These are phyloP conservation scores for Hyaloscypha finlandica DNA, from an alignment of 495 filamentous ascomycete species.

Conservation along the genomic window DNA sequence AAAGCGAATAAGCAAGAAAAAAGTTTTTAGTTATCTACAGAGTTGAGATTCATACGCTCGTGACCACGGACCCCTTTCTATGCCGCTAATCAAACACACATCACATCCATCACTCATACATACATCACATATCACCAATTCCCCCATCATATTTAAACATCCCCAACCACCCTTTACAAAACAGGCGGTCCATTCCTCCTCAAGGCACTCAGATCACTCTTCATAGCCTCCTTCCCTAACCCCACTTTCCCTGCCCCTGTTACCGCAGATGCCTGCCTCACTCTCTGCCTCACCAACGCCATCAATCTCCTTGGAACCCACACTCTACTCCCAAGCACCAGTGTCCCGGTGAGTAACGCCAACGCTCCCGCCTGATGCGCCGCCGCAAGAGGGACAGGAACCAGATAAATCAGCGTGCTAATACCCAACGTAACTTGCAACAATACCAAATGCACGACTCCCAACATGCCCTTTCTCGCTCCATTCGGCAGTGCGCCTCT, in stretches of 20 bases:
- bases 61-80: neutral
- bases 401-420: slow-evolving; percentile 86
- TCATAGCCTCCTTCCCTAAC: slow-evolving; percentile 8
- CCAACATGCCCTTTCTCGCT: slow-evolving; percentile 70
- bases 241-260: neutral
- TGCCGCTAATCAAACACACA: slow-evolving; percentile 2
- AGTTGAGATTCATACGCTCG: slow-evolving; percentile 13
- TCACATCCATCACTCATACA: neutral
- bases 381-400: slow-evolving; percentile 84
- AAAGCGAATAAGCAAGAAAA: neutral
- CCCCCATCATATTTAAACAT: neutral
- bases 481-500: slow-evolving; percentile 62
- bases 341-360: slow-evolving; percentile 77
- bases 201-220: slow-evolving; percentile 13
- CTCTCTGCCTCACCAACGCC: slow-evolving; percentile 33
- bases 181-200: slow-evolving; percentile 6
- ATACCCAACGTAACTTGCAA: slow-evolving; percentile 87
- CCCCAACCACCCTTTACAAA: neutral
- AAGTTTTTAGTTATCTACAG: slow-evolving; percentile 5
- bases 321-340: slow-evolving; percentile 69
- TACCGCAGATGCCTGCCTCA: slow-evolving; percentile 34
- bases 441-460: slow-evolving; percentile 78
- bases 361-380: slow-evolving; percentile 91
- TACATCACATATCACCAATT: neutral
- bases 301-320: slow-evolving; percentile 51